A percentile compares a stretch with the other conserved stretches of the same genome.
phyloP scores from a whole-genome alignment of 495 filamentous ascomycete genomes.

The Lasiosphaeris hirsuta region DNA sequence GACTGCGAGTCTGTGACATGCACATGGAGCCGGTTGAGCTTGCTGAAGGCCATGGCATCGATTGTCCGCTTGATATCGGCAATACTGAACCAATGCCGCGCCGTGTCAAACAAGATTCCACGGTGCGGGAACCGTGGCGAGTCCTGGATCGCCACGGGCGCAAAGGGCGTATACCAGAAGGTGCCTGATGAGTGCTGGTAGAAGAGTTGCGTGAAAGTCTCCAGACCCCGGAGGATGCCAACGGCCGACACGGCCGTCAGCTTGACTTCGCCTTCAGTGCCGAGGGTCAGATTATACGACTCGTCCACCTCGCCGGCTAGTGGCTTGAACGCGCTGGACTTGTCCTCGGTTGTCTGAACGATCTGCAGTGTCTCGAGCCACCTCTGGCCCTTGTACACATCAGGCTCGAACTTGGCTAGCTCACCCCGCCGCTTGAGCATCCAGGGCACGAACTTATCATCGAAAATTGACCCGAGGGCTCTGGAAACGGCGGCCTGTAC shows the following conservation, averaged over 20 bases:
- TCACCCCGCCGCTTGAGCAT: slow-evolving; percentile 60
- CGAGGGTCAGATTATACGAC: slow-evolving; percentile 63
- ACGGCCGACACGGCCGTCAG: slow-evolving; percentile 61
- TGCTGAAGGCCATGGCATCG: slow-evolving; percentile 69
- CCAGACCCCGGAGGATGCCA: slow-evolving; percentile 63
- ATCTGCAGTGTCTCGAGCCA: slow-evolving; percentile 57
- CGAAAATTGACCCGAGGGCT: slow-evolving; percentile 52
- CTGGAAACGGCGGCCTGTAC: slow-evolving; percentile 48
- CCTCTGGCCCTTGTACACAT: slow-evolving; percentile 34
- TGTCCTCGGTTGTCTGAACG: slow-evolving; percentile 54
- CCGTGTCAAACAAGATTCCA: slow-evolving; percentile 70
- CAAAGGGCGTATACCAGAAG: slow-evolving; percentile 60
- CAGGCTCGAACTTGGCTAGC: slow-evolving; percentile 59
- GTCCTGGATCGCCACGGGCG: slow-evolving; percentile 65
- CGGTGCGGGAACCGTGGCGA: slow-evolving; percentile 66
- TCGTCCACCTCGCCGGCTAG: slow-evolving; percentile 64
- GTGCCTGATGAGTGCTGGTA: slow-evolving; percentile 56
- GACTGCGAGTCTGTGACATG: slow-evolving; percentile 80
- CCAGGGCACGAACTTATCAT: slow-evolving; percentile 68
- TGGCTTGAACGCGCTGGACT: slow-evolving; percentile 53
- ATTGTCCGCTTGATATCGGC: slow-evolving; percentile 64
- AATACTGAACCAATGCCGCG: slow-evolving; percentile 62
- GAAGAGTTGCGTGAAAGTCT: slow-evolving; percentile 74
- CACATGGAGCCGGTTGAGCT: slow-evolving; percentile 75
- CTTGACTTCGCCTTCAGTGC: slow-evolving; percentile 48